Conservation (phyloP, 257 asterid species). For the Jaltomata sinuosa region DNA sequence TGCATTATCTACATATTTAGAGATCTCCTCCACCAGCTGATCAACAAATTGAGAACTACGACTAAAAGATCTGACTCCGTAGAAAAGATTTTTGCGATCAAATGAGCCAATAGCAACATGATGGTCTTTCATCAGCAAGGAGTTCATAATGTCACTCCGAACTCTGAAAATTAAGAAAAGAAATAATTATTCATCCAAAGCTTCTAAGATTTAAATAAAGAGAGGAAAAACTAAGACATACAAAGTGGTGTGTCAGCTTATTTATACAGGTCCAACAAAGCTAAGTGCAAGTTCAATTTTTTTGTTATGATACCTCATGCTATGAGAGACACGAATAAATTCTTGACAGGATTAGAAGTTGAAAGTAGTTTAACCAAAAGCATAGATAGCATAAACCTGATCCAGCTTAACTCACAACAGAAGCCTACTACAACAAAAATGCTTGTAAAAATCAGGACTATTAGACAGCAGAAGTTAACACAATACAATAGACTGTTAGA, state of each 20-base stretch:
- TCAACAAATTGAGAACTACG: conserved; percentile 46
- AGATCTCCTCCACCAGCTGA: conserved; percentile 57
- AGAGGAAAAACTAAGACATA: not conserved
- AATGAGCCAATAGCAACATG: conserved; percentile 78
- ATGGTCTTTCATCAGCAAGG: conserved; percentile 69
- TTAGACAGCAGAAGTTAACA: not conserved
- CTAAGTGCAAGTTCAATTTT: not conserved
- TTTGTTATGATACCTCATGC: not conserved
- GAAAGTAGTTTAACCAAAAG: not conserved
- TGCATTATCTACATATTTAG: conserved; percentile 34
- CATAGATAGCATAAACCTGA: not conserved
- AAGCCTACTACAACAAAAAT: not conserved
- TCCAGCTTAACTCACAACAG: not conserved
- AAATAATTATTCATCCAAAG: conserved; percentile 2
- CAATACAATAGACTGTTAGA: not conserved
- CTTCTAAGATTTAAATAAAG: not conserved
- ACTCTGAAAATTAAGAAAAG: conserved; percentile 41
- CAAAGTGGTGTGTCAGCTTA: not conserved
- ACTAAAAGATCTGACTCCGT: conserved; percentile 57
- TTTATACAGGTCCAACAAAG: not conserved
- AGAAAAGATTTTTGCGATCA: conserved; percentile 86
- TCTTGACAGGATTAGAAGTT: not conserved
- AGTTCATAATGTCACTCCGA: conserved; percentile 55
- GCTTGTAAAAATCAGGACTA: not conserved
- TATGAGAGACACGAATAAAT: not conserved